Evolutionary conservation across 352 stramenopile species (phyloP), one percentile per base, ranked within the genome.

Genomic region (Globisporangium spinosum): DNA sequence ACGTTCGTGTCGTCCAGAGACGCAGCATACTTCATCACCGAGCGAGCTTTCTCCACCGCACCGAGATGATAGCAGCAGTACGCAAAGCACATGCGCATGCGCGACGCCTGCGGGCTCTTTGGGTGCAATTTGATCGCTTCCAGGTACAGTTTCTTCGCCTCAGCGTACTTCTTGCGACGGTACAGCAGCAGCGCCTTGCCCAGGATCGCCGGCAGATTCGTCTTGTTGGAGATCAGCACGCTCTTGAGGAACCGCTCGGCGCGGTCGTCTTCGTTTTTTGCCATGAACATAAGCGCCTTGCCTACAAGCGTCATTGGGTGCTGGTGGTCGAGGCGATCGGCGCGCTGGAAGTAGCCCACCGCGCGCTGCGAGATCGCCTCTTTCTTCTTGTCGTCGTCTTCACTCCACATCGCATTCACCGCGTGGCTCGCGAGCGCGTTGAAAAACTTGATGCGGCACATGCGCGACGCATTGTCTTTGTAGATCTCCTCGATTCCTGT

Each of bases 61-160:
- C 96, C 96, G 54, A 98, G 83, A 66, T 96, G 89, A 70, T 98
- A 98, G 68, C 91, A 99, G 64, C 95, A 98, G 72, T 98, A 96
- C 6, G 95, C 96, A 77, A 98, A 98, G 70, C 93, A 97, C 73
- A 99, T 98, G 64, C 97, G 89, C 75, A 98, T 97, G 12, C 89
- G 82, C 9, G 94, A 90, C 27, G 87, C 89, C 67, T 95, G 87
- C n/a, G 92, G 90, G 53, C 89, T 97, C 54, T 85, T 76, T 20
- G 97, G 96, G 69, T 98, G 97, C 49, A 98, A 70, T 68, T 91
- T 93, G 66, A 99, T 98, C 0, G 96, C 97, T 43, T 98, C 89
- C 22, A 94, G 80, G 71, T 98, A 99, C 27, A 97, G 77, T 62
- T 97, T 93, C 74, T 97, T 97, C 38, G 94, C 91, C n/a, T 90